Evolutionary conservation across 2,329 filamentous ascomycete species (phyloP), one percentile per base, ranked within the genome.

Genomic region (Beauveria caledonica): DNA sequence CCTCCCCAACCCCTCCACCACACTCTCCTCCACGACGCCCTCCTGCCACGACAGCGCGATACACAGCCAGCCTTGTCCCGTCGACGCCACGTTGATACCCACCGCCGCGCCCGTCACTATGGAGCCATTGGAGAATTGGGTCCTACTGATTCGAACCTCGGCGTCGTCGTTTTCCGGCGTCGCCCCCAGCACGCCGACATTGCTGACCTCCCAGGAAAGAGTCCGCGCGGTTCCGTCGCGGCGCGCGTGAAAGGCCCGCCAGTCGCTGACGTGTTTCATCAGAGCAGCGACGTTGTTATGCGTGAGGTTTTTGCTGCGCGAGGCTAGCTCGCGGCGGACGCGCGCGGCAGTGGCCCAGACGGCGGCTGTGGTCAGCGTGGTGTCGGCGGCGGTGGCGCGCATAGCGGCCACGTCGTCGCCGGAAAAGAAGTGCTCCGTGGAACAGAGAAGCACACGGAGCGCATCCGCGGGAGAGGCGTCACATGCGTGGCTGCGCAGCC

Each of bases 161-260:
- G 29, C 29, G 11, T 33, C 29, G 27, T 29, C 27, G 25, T 33
- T 33, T n/a, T 46, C 62, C 62, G 1, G 40, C 13, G 10, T 5
- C 29, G 15, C 45, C 29, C n/a, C 25, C 39, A 79, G 66, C 15
- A 71, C 71, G 1, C 82, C 82, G 5, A 83, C 62, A 65, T 84
- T 85, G 62, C 78, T 83, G 5, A 84, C 65, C 62, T 79, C 77
- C 76, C 80, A 84, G 1, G 78, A 77, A 3, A 65, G 65, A 2
- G 71, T 67, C 10, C 80, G 74, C 13, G 70, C 65, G 58, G 71
- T 68, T 1, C 80, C 80, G 17, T 82, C 66, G 64, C 76, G 77
- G 1, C 68, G 66, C 4, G 65, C 62, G 64, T 77, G 78, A 62
- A 74, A 77, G 1, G 66, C 64, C 44, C 69, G 67, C 70, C 77